phyloP scores from a whole-genome alignment of 257 asterid species.

The Cruciata laevipes region DNA sequence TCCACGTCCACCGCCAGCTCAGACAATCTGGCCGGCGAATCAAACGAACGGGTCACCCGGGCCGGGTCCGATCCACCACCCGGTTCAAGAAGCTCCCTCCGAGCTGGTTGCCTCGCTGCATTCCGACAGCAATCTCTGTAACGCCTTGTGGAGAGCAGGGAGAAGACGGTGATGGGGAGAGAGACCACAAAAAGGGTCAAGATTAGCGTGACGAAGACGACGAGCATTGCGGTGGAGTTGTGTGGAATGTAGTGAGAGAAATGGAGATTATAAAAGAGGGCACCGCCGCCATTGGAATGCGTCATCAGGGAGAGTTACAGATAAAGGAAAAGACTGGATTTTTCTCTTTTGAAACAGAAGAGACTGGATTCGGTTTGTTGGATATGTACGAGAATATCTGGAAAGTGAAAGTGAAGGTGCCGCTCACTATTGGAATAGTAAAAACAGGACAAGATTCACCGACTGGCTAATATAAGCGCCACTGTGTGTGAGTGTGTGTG shows the following conservation, averaged over 20 bases:
- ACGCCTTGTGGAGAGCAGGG: neutral
- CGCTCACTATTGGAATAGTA: too few species aligned
- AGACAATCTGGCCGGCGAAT: slow-evolving; percentile 21
- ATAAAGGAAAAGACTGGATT: neutral
- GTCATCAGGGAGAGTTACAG: slow-evolving; percentile 2
- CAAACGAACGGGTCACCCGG: slow-evolving; percentile 30
- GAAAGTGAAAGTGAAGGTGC: neutral
- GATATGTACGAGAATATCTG: neutral
- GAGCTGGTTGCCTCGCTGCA: slow-evolving; percentile 4
- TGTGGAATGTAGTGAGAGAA: slow-evolving; percentile 18
- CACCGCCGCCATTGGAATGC: slow-evolving; percentile 42
- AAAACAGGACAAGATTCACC: neutral
- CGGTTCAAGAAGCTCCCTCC: neutral
- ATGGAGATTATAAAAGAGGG: slow-evolving; percentile 14
- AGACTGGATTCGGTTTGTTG: neutral
- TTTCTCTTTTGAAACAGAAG: too few species aligned
- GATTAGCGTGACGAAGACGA: slow-evolving; percentile 11
- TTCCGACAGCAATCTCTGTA: slow-evolving; percentile 21
- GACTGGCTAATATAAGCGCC: neutral
- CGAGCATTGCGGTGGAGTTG: slow-evolving; percentile 6
- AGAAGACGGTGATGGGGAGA: slow-evolving; percentile 34
- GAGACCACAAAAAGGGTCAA: slow-evolving; percentile 31
- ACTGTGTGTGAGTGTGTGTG: neutral
- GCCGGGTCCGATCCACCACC: slow-evolving; percentile 32
- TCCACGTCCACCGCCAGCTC: slow-evolving; percentile 22